phyloP scores from a whole-genome alignment of 164 flowering plant species.

The Protea cynaroides region DNA sequence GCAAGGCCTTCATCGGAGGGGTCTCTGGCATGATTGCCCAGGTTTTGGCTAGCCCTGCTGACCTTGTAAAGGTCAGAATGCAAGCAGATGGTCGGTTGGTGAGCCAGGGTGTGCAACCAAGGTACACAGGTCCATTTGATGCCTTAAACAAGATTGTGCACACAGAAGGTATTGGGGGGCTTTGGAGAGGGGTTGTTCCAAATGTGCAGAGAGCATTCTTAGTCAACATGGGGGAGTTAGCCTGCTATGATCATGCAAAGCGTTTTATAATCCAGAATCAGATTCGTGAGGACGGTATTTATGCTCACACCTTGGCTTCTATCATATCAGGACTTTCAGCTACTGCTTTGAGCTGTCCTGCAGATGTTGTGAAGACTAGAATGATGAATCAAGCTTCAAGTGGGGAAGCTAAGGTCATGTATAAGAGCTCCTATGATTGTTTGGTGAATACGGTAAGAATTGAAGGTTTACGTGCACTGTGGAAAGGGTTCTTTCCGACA shows the following conservation, averaged over 20 bases:
- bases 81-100: slow-evolving; percentile 69
- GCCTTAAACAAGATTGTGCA: slow-evolving; percentile 53
- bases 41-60: slow-evolving; percentile 93
- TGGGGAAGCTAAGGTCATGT: slow-evolving; percentile 29
- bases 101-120: slow-evolving; percentile 55
- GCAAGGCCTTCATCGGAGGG: slow-evolving; percentile 68
- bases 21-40: slow-evolving; percentile 77
- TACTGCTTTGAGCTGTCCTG: slow-evolving; percentile 88
- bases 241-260: slow-evolving; percentile 92
- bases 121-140: slow-evolving; percentile 63
- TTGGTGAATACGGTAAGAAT: slow-evolving; percentile 59
- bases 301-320: slow-evolving; percentile 78
- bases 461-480: slow-evolving; percentile 72
- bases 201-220: slow-evolving; percentile 81
- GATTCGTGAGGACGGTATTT: slow-evolving; percentile 59
- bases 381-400: slow-evolving; percentile 73
- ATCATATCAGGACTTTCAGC: slow-evolving; percentile 84
- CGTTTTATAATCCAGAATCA: slow-evolving; percentile 42
- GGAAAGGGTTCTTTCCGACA: slow-evolving; percentile 95
- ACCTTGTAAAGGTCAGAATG: slow-evolving; percentile 92
- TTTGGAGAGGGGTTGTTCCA: slow-evolving; percentile 91
- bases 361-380: slow-evolving; percentile 89
- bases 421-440: slow-evolving; percentile 68
- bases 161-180: slow-evolving; percentile 62
- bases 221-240: slow-evolving; percentile 93